These are phyloP conservation scores for Violaceomyces palustris DNA, from an alignment of 1,284 basidiomycete species.

Conservation along the genomic window DNA sequence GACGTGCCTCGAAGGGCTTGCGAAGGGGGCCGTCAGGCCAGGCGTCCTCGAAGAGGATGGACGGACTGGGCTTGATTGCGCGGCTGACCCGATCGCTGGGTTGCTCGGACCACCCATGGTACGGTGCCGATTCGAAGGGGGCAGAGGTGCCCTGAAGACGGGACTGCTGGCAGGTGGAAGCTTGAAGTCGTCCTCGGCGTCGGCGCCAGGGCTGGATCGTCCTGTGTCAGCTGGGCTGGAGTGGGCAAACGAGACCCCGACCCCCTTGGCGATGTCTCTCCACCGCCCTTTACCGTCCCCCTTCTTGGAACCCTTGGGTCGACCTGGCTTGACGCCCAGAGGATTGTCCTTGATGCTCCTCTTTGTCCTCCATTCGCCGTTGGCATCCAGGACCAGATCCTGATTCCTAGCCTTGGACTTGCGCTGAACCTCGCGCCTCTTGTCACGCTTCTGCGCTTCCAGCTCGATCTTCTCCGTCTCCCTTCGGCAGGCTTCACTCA, in stretches of 20 bases:
- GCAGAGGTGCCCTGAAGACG: too few species aligned
- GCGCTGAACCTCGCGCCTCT: neutral
- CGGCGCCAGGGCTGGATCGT: too few species aligned
- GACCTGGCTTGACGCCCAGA: conserved; percentile 18
- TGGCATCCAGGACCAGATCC: conserved; percentile 22
- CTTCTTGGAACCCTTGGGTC: conserved; percentile 25
- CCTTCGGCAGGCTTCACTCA: conserved; percentile 27
- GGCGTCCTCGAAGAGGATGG: conserved; percentile 4
- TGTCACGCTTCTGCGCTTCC: neutral
- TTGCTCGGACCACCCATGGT: neutral
- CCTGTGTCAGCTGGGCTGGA: too few species aligned
- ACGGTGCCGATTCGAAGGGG: too few species aligned
- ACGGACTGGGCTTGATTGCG: conserved; percentile 33
- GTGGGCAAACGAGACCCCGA: neutral
- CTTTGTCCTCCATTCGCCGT: conserved; percentile 31
- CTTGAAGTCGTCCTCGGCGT: too few species aligned
- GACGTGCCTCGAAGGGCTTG: conserved; percentile 20
- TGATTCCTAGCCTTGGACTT: conserved; percentile 12
- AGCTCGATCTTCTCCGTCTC: conserved; percentile 24
- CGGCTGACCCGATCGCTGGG: neutral
- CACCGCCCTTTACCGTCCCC: conserved; percentile 3
- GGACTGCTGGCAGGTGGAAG: too few species aligned
- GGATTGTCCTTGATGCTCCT: conserved; percentile 39
- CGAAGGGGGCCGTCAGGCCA: conserved; percentile 1
- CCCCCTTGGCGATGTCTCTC: neutral